phyloP scores from a whole-genome alignment of 371 early-diverging fungal genomes.

The Dichotomocladium elegans region DNA sequence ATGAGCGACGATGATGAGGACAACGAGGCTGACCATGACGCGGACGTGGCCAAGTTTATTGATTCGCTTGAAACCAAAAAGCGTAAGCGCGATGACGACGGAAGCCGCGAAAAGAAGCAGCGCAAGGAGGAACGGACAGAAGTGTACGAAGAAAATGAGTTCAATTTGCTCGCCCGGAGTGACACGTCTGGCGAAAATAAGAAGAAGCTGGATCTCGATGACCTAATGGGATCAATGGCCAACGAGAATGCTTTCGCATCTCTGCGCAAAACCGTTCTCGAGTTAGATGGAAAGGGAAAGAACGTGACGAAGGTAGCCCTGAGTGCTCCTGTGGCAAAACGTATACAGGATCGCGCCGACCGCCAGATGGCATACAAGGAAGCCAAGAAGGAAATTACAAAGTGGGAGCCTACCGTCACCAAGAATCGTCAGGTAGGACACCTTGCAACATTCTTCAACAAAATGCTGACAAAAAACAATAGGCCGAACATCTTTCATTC shows the following conservation, averaged over 20 bases:
- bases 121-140: constrained; percentile 64
- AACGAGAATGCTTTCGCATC: constrained; percentile 54
- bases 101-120: constrained; percentile 34
- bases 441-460: background rate
- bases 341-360: constrained; percentile 79
- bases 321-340: constrained; percentile 78
- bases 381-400: constrained; percentile 74
- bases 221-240: constrained; percentile 66
- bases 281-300: constrained; percentile 52
- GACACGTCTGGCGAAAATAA: constrained; percentile 23
- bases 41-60: constrained; percentile 40
- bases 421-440: constrained; percentile 65
- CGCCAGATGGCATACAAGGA: constrained; percentile 81
- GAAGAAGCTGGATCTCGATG: constrained; percentile 69
- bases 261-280: constrained; percentile 60
- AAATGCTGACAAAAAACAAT: too few relatives aligned
- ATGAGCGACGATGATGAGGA: constrained; percentile 27
- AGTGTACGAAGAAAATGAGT: constrained; percentile 76
- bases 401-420: constrained; percentile 83
- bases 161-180: constrained; percentile 57
- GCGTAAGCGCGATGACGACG: constrained; percentile 40
- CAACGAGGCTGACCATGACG: constrained; percentile 33
- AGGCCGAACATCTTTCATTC: constrained; percentile 81
- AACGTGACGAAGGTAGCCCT: constrained; percentile 52
- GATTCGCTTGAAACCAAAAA: constrained; percentile 44